Percentiles rank a stretch among this genome's conserved stretches.
These are phyloP conservation scores for Pichia eremophila DNA, from an alignment of 805 yeast genomes.

Conservation along the genomic window DNA sequence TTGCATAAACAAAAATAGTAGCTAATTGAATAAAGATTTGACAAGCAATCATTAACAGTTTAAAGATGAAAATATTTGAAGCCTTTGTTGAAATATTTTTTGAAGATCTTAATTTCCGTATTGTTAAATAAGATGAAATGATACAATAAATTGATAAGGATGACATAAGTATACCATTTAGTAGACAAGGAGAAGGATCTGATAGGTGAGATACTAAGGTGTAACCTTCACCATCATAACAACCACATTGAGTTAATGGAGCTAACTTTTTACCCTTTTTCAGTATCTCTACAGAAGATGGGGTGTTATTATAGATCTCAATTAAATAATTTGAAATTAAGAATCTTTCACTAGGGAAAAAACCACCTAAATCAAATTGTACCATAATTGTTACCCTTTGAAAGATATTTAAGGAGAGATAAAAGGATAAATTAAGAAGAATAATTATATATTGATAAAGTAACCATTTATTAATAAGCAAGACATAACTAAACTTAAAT, in stretches of 20 bases:
- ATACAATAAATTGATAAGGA: conserved; percentile 29
- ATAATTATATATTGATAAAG: too few species aligned
- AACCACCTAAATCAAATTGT: not conserved
- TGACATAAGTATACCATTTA: conserved; percentile 35
- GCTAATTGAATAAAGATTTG: conserved; percentile 31
- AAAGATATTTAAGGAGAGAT: too few species aligned
- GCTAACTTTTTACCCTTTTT: not conserved
- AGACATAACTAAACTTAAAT: too few species aligned
- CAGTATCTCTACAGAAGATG: not conserved
- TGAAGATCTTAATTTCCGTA: conserved; percentile 25
- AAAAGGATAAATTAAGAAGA: too few species aligned
- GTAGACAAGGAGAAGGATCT: conserved; percentile 45
- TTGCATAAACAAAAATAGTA: conserved; percentile 12
- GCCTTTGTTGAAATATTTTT: conserved; percentile 23
- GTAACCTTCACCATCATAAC: conserved; percentile 35
- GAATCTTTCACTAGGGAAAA: not conserved
- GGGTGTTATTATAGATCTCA: not conserved
- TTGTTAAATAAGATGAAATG: conserved; percentile 29
- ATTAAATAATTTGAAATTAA: not conserved
- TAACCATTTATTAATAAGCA: too few species aligned
- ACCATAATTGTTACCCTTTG: not conserved
- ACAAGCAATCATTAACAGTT: conserved; percentile 29
- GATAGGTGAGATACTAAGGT: conserved; percentile 31
- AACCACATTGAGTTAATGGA: conserved; percentile 17
- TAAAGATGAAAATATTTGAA: conserved; percentile 34